phyloP scores from a whole-genome alignment of 495 filamentous ascomycete species.

The Penicillium steckii region DNA sequence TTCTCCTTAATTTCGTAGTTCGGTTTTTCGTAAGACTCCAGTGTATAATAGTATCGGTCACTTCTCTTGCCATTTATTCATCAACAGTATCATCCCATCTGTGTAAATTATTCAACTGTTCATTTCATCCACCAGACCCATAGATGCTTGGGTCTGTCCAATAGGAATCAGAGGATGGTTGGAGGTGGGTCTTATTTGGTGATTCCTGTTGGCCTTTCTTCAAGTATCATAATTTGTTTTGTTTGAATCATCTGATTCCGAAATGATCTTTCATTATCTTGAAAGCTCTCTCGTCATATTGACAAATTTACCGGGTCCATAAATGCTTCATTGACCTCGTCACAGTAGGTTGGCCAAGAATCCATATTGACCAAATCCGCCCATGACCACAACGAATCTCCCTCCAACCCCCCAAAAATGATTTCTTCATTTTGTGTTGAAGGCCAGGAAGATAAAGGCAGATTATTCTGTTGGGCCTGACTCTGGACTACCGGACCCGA shows the following conservation, averaged over 20 bases:
- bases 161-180: background rate
- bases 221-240: no score
- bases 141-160: no score
- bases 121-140: no score
- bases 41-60: no score
- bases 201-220: background rate
- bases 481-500: background rate
- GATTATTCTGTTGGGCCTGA: background rate
- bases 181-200: background rate
- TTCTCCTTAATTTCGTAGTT: no score
- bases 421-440: background rate
- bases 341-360: slow-evolving; percentile 10
- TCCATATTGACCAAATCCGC: slow-evolving; percentile 8
- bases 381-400: slow-evolving; percentile 5
- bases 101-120: no score
- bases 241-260: no score
- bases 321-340: slow-evolving; percentile 10
- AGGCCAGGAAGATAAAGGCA: background rate
- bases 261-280: no score
- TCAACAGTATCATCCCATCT: no score
- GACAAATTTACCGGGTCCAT: slow-evolving; percentile 4
- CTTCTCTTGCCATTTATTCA: no score
- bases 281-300: no score
- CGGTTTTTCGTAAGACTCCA: no score
- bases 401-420: background rate